These are phyloP conservation scores for Paramecium primaurelia DNA, from an alignment of 73 alveolate species.

Conservation along the genomic window DNA sequence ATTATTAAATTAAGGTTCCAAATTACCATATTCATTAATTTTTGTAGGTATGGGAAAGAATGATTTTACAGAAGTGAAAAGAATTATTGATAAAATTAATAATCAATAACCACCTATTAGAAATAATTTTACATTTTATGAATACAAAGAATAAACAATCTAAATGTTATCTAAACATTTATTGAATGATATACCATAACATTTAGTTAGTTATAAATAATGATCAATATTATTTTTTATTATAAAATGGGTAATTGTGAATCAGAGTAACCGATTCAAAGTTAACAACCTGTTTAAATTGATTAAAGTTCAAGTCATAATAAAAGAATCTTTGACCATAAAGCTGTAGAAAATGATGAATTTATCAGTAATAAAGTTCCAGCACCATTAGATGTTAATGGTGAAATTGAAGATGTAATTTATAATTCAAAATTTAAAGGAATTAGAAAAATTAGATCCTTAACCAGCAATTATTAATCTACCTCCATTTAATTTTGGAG, in stretches of 20 bases:
- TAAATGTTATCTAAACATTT: neutral
- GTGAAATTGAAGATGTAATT: conserved; percentile 6
- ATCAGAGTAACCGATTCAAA: neutral
- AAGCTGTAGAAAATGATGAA: neutral
- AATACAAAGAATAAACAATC: neutral
- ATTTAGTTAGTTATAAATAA: neutral
- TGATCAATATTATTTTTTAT: neutral
- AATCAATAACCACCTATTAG: neutral
- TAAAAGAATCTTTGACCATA: neutral
- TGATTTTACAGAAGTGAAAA: neutral
- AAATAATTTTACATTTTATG: neutral
- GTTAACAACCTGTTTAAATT: neutral
- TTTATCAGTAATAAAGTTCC: neutral
- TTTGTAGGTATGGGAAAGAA: neutral
- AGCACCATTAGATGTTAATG: neutral
- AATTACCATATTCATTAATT: neutral
- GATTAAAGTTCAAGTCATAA: neutral
- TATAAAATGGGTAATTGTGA: conserved; percentile 10
- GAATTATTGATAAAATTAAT: neutral
- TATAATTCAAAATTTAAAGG: neutral
- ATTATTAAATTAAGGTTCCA: neutral
- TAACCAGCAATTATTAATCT: neutral
- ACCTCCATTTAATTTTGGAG: conserved; percentile 39
- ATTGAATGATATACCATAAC: neutral
- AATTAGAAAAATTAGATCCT: neutral